phyloP scores from a whole-genome alignment of 2,329 filamentous ascomycete species.

The Trichophyton benhamiae region DNA sequence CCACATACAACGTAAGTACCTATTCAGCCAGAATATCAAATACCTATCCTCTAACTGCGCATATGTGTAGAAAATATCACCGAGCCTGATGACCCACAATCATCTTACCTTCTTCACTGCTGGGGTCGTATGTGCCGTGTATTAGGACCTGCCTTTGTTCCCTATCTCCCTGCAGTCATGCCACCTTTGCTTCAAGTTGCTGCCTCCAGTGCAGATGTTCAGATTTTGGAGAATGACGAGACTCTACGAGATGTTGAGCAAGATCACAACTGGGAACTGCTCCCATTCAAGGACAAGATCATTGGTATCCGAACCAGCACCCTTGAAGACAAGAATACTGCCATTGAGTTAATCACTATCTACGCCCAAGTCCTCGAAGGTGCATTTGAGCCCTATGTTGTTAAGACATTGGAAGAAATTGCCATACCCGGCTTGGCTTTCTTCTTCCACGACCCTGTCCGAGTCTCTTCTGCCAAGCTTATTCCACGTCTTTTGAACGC shows the following conservation, averaged over 20 bases:
- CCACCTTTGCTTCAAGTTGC: constrained; percentile 83
- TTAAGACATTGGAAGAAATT: constrained; percentile 92
- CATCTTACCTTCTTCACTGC: constrained; percentile 94
- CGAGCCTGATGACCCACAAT: constrained; percentile 88
- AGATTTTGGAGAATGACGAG: constrained; percentile 88
- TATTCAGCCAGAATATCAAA: neutral
- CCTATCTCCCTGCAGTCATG: constrained; percentile 87
- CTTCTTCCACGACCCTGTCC: constrained; percentile 97
- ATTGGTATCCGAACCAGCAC: constrained; percentile 96
- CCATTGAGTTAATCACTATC: constrained; percentile 95
- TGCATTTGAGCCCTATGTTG: constrained; percentile 81
- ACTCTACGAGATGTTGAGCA: constrained; percentile 85
- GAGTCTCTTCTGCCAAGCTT: constrained; percentile 86
- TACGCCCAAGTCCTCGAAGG: constrained; percentile 94
- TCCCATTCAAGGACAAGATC: constrained; percentile 92
- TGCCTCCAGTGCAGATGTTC: constrained; percentile 91
- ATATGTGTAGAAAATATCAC: constrained; percentile 50
- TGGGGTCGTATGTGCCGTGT: constrained; percentile 99
- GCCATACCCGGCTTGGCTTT: constrained; percentile 87
- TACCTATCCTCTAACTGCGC: constrained; percentile 5
- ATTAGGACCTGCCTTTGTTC: constrained; percentile 76
- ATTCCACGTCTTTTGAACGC: constrained; percentile 87
- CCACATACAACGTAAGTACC: constrained; percentile 55
- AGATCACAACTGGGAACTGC: constrained; percentile 94
- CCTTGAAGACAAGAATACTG: constrained; percentile 97